Evolutionary conservation across 2,329 filamentous ascomycete genomes (phyloP), one percentile per base, ranked within the genome.

Genomic region (Zarea fungicola): DNA sequence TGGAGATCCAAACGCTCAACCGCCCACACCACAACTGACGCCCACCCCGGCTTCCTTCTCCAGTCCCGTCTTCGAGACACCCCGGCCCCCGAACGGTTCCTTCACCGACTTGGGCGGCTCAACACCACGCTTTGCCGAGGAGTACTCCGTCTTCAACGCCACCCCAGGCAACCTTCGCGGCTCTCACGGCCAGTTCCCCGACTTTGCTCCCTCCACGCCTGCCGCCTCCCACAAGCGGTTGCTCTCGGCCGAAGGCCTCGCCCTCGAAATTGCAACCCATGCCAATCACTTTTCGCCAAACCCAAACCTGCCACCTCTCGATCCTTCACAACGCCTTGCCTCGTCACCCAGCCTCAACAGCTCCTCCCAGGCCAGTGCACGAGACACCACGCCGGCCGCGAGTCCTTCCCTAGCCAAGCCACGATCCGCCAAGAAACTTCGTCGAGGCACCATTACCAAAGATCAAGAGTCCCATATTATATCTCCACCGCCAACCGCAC

Each of bases 111-210:
- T 73, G 45, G 68, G 70, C 55, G 72, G 73, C 56, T 80, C 76
- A 74, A 83, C 80, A 37, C 80, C 80, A 62, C 74, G 73, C 50
- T 84, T 82, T 67, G 78, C 80, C 55, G 78, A 83, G 60, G 80
- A 83, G 55, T 83, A 81, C 59, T 81, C 80, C 54, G 78, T 83
- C 59, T 83, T 84, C 69, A 80, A 81, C 65, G 69, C 74, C n/a
- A 82, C 80, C 8, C 80, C 80, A 14, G 80, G 77, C 41, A 79
- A 81, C 59, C 68, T 82, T 48, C 70, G 69, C 57, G 74, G 69
- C 46, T 63, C 67, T 36, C 67, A 71, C 49, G 32, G 62, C 50
- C 62, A 65, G 13, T 79, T 77, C 60, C 58, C 65, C 55, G 74
- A 76, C 56, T 73, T 74, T 58, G 58, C 60, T 59, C 55, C 65